A percentile compares a stretch with the other conserved stretches of the same genome.
Evolutionary conservation across 495 filamentous ascomycete species (phyloP).

Genomic region (Penicillium pulvis): DNA sequence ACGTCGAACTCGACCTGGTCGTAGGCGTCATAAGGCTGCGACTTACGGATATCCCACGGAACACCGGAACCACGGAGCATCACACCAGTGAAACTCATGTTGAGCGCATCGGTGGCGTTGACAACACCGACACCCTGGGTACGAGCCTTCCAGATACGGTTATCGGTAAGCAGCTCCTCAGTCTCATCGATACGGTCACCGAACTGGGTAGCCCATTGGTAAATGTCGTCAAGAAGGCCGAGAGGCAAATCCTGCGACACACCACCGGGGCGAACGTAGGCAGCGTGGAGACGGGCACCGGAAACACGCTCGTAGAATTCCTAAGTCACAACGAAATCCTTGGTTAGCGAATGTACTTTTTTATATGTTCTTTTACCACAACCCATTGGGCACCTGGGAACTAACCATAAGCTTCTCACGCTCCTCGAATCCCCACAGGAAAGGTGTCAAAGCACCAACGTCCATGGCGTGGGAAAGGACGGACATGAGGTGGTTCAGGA

Average conservation of each 20-base stretch:
- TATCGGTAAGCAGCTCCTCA: constrained; percentile 97
- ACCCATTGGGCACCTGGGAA: constrained; percentile 10
- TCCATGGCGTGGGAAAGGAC: constrained; percentile 99
- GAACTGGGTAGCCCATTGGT: constrained; percentile 99
- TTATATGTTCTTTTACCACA: constrained; percentile 1
- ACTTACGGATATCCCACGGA: constrained; percentile 98
- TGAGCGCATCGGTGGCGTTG: constrained; percentile 86
- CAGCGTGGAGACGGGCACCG: constrained; percentile 95
- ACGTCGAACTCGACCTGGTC: constrained; percentile 98
- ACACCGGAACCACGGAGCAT: constrained; percentile 97
- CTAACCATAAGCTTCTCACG: constrained; percentile 98
- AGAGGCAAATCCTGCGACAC: constrained; percentile 94
- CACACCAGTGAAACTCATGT: constrained; percentile 93
- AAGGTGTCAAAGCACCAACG: constrained; percentile 96
- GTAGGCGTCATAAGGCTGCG: constrained; percentile 94
- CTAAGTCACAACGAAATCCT: constrained; percentile 43
- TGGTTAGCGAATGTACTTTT: constrained; percentile 11
- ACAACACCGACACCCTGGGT: constrained; percentile 93
- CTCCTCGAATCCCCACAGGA: constrained; percentile 99
- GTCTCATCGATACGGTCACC: constrained; percentile 99
- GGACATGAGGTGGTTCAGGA: constrained; percentile 98
- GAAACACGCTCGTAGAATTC: constrained; percentile 99
- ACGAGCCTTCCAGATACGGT: constrained; percentile 96
- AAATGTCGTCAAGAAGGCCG: constrained; percentile 97
- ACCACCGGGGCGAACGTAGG: constrained; percentile 96